phyloP scores from a whole-genome alignment of 2,329 filamentous ascomycete species.

The Xylariaceae sp. region DNA sequence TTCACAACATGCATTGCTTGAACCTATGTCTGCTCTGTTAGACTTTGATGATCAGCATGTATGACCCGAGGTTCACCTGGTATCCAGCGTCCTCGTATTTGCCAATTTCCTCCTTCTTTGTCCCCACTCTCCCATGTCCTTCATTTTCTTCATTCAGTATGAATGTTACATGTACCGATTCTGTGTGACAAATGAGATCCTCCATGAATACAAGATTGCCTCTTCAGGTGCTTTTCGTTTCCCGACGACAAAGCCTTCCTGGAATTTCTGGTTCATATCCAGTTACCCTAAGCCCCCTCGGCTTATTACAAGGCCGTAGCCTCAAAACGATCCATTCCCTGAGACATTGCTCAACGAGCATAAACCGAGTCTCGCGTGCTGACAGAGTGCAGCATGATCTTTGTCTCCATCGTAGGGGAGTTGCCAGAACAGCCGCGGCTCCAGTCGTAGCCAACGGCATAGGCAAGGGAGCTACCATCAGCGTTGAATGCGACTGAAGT shows the following conservation, averaged over 20 bases:
- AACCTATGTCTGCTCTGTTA: too few relatives aligned
- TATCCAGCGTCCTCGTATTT: background rate
- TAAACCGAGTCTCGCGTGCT: conserved; percentile 16
- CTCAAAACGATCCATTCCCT: background rate
- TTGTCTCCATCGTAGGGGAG: conserved; percentile 19
- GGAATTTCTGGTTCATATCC: background rate
- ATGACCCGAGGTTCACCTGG: too few relatives aligned
- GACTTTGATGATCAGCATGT: too few relatives aligned
- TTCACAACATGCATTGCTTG: too few relatives aligned
- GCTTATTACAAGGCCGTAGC: background rate
- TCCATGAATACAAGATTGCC: conserved; percentile 16
- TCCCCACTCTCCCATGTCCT: background rate
- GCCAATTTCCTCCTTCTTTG: background rate
- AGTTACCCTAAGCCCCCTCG: background rate
- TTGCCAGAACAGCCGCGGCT: conserved; percentile 54
- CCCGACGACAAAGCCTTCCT: background rate
- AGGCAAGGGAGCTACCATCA: conserved; percentile 54
- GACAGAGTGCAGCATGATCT: conserved; percentile 29
- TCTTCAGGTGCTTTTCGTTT: background rate
- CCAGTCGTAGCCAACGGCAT: conserved; percentile 70
- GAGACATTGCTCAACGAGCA: background rate
- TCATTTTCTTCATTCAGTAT: background rate
- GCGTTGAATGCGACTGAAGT: conserved; percentile 59
- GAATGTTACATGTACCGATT: conserved; percentile 14
- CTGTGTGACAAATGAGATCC: conserved; percentile 17